These are phyloP conservation scores for Apiotrichum montevideense DNA, from an alignment of 1,284 basidiomycete species.

Conservation along the genomic window DNA sequence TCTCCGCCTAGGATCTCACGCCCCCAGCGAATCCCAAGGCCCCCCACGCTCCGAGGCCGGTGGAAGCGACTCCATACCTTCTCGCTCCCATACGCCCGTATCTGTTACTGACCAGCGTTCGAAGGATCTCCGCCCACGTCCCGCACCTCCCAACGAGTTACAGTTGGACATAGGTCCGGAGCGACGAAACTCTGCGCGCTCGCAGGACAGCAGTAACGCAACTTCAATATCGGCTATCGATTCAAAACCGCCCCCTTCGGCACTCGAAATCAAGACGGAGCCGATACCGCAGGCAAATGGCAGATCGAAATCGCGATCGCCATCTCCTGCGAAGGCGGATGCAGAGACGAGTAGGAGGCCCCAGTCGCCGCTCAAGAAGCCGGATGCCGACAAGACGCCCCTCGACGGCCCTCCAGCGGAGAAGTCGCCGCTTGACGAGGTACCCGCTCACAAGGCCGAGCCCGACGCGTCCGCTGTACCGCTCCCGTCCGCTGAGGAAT, in stretches of 20 bases:
- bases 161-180: neutral
- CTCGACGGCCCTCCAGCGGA: too few relatives aligned
- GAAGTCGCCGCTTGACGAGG: too few relatives aligned
- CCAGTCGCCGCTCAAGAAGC: too few relatives aligned
- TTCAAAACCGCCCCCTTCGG: neutral
- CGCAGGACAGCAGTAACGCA: neutral
- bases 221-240: neutral
- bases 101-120: neutral
- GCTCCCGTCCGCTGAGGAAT: neutral
- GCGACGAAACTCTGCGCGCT: neutral
- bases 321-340: too few relatives aligned
- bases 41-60: constrained; percentile 1
- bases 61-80: neutral
- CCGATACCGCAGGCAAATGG: too few relatives aligned
- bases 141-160: neutral
- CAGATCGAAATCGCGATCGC: too few relatives aligned
- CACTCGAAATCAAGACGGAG: neutral
- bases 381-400: too few relatives aligned
- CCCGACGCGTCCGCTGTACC: too few relatives aligned
- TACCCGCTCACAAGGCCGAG: too few relatives aligned
- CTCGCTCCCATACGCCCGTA: constrained; percentile 1
- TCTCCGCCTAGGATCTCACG: constrained; percentile 1
- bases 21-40: neutral
- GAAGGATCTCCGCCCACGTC: neutral
- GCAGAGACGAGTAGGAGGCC: too few relatives aligned